Conservation (phyloP, 345 rosid species). For the Conringia planisiliqua region DNA sequence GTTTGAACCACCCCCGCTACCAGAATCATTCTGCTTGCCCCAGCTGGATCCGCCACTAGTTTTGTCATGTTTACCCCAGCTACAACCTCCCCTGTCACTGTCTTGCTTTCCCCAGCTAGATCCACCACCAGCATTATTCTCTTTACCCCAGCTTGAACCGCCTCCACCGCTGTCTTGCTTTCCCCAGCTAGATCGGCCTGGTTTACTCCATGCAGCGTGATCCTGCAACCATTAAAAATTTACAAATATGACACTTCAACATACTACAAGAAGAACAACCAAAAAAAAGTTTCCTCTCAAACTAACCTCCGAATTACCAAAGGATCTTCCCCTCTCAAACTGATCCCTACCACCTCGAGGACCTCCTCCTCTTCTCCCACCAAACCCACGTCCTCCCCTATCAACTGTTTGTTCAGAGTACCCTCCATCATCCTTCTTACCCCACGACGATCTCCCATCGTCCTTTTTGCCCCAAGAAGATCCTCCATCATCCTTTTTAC, state of each 20-base stretch:
- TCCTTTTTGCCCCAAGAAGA: neutral
- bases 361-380: conserved; percentile 35
- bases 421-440: neutral
- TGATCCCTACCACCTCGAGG: conserved; percentile 36
- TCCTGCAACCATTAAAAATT: conserved; percentile 22
- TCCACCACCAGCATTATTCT: neutral
- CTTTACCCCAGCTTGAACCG: conserved; percentile 6
- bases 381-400: conserved; percentile 36
- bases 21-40: neutral
- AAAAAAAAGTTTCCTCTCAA: neutral
- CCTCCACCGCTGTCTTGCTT: conserved; percentile 11
- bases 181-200: conserved; percentile 19
- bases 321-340: conserved; percentile 36
- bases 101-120: conserved; percentile 21
- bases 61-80: conserved; percentile 12
- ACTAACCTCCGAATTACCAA: conserved; percentile 30
- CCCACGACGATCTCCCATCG: neutral
- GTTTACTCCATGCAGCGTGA: conserved; percentile 30
- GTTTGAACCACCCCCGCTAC: conserved; percentile 27
- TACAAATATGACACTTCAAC: neutral
- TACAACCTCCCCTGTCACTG: neutral
- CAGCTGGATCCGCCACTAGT: neutral
- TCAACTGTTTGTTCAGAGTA: conserved; percentile 27
- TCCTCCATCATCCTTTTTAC: neutral
- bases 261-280: neutral